Conservation (phyloP, 148 eudicot genomes). For the Rhododendron vialii region DNA sequence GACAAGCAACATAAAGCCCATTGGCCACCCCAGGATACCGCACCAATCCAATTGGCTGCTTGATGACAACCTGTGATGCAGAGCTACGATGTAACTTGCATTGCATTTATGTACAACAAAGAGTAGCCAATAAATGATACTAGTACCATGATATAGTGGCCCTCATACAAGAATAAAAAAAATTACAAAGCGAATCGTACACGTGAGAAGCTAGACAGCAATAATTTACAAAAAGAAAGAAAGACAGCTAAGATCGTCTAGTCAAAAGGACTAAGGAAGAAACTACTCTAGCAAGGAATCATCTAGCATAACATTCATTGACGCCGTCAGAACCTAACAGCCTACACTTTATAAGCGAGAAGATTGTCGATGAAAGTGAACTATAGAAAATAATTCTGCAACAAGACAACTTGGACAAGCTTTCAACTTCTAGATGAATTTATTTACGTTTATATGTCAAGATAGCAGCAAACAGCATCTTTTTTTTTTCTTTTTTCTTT, state of each 20-base stretch:
- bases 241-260: not conserved
- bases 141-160: not conserved
- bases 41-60: slow-evolving; percentile 77
- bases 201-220: not conserved
- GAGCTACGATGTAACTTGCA: not conserved
- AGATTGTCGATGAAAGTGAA: not conserved
- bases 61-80: slow-evolving; percentile 50
- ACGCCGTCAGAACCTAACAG: not conserved
- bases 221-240: not conserved
- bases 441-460: not conserved
- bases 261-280: not conserved
- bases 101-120: not conserved
- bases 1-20: slow-evolving; percentile 88
- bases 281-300: not conserved
- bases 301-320: not conserved
- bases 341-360: not conserved
- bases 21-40: slow-evolving; percentile 86
- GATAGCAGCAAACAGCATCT: not conserved
- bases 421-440: not conserved
- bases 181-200: not conserved
- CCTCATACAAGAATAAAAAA: not conserved
- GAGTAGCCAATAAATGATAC: not conserved
- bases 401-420: not conserved
- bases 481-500: not conserved
- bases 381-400: not conserved